Percentiles rank a stretch among this genome's conserved stretches.
Conservation (phyloP, 2,329 filamentous ascomycete genomes). For the Colletotrichum tanaceti region DNA sequence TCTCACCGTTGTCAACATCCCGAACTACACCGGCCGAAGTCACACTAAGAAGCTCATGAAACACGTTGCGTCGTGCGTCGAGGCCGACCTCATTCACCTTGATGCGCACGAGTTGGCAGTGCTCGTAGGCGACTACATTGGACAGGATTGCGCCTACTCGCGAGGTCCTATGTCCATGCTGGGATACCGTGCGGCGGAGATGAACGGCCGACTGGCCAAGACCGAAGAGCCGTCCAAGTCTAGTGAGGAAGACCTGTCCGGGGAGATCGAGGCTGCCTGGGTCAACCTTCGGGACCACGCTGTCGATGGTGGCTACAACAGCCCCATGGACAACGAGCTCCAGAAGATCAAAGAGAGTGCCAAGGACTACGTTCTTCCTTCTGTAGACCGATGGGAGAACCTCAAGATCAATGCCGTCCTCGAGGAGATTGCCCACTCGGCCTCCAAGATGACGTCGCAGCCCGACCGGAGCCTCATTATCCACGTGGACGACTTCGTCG, state of each 20-base stretch:
- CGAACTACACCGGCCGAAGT: slow-evolving; percentile 49
- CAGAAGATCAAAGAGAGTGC: slow-evolving; percentile 54
- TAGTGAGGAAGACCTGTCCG: slow-evolving; percentile 49
- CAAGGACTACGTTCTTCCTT: slow-evolving; percentile 47
- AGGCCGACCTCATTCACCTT: slow-evolving; percentile 75
- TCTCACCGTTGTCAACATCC: slow-evolving; percentile 50
- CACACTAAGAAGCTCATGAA: slow-evolving; percentile 61
- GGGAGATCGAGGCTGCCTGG: slow-evolving; percentile 45
- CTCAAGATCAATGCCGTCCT: slow-evolving; percentile 70
- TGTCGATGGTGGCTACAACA: slow-evolving; percentile 43
- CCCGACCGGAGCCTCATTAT: slow-evolving; percentile 70
- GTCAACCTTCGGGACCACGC: slow-evolving; percentile 42
- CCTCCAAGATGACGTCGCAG: slow-evolving; percentile 16
- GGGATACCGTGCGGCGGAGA: slow-evolving; percentile 66
- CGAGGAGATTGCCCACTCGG: slow-evolving; percentile 59
- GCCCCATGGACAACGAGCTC: slow-evolving; percentile 58
- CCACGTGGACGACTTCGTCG: slow-evolving; percentile 83
- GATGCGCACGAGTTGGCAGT: slow-evolving; percentile 77
- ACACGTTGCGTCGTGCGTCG: slow-evolving; percentile 69
- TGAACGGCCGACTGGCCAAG: slow-evolving; percentile 64
- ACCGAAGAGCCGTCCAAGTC: slow-evolving; percentile 56
- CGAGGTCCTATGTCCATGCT: slow-evolving; percentile 64
- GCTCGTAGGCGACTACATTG: slow-evolving; percentile 76
- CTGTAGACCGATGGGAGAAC: slow-evolving; percentile 68
- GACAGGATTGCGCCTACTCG: slow-evolving; percentile 65